These are phyloP conservation scores for Hysterangium stoloniferum DNA, from an alignment of 768 basidiomycete species.

Conservation along the genomic window DNA sequence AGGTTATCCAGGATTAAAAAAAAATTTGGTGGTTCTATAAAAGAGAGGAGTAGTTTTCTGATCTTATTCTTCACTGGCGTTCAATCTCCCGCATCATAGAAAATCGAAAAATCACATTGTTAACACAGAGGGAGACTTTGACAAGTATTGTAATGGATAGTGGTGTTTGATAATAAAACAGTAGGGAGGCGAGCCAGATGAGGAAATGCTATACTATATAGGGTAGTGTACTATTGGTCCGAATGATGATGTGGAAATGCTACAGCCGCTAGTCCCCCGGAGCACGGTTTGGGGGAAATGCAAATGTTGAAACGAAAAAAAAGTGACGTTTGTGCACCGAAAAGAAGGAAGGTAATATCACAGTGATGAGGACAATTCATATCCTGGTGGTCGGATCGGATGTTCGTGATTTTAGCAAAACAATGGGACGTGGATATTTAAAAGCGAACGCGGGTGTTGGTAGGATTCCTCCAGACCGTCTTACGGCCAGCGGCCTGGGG, in stretches of 20 bases:
- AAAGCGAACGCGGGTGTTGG: constrained; percentile 30
- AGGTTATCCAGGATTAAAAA: neutral
- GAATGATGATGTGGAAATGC: constrained; percentile 3
- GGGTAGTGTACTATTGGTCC: constrained; percentile 1
- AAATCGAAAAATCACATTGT: neutral
- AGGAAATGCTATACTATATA: constrained; percentile 7
- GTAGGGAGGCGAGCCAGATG: neutral
- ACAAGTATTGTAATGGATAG: neutral
- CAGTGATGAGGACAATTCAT: neutral
- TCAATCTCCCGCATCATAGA: neutral
- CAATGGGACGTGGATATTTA: constrained; percentile 22
- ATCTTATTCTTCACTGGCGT: neutral
- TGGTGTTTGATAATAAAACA: neutral
- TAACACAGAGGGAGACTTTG: constrained; percentile 6
- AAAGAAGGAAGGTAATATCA: neutral
- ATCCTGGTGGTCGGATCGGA: neutral
- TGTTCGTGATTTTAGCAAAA: constrained; percentile 11
- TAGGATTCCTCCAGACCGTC: constrained; percentile 6
- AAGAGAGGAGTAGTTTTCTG: neutral
- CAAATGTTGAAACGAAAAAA: neutral
- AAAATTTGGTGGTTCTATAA: neutral
- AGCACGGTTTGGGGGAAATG: constrained; percentile 5
- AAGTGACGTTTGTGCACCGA: neutral
- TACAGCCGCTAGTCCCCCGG: constrained; percentile 12
- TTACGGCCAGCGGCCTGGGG: constrained; percentile 16